These are phyloP conservation scores for Podospora australis DNA, from an alignment of 495 filamentous ascomycete genomes.

Conservation along the genomic window DNA sequence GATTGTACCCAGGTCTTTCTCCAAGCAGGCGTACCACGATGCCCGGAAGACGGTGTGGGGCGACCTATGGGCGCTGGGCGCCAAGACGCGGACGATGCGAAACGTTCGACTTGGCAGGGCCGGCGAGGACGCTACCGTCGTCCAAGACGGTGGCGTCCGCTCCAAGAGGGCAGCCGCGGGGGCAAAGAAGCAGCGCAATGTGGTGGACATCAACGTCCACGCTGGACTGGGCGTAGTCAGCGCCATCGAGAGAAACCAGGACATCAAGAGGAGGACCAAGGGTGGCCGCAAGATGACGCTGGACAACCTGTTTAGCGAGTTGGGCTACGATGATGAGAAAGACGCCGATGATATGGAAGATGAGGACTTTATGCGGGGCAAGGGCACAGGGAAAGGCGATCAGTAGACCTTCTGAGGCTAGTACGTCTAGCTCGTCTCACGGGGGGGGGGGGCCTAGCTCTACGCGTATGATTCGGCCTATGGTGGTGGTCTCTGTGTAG, in stretches of 20 bases:
- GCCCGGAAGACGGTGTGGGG: conserved; percentile 89
- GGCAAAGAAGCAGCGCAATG: conserved; percentile 23
- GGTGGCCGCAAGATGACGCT: conserved; percentile 45
- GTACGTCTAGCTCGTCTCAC: no score
- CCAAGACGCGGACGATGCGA: conserved; percentile 69
- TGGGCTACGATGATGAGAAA: conserved; percentile 23
- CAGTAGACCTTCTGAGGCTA: no score
- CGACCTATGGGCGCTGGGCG: conserved; percentile 91
- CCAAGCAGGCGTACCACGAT: conserved; percentile 76
- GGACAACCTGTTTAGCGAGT: conserved; percentile 35
- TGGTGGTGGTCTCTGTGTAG: no score
- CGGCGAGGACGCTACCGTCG: conserved; percentile 19
- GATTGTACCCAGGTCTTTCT: conserved; percentile 78
- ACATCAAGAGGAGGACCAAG: conserved; percentile 43
- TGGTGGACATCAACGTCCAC: conserved; percentile 31
- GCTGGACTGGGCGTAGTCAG: conserved; percentile 24
- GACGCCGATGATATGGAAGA: conserved; percentile 20
- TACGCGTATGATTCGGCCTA: no score
- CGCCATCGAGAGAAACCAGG: conserved; percentile 22
- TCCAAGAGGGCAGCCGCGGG: conserved; percentile 22
- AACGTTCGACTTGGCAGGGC: conserved; percentile 52
- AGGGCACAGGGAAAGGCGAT: no score
- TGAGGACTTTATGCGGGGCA: conserved; percentile 6
- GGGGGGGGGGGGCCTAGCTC: no score
- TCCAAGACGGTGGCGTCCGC: conserved; percentile 37